Percentiles rank a stretch among this genome's conserved stretches.
These are phyloP conservation scores for Chytriomyces sp. DNA, from an alignment of 192 early-diverging fungal species.

Conservation along the genomic window DNA sequence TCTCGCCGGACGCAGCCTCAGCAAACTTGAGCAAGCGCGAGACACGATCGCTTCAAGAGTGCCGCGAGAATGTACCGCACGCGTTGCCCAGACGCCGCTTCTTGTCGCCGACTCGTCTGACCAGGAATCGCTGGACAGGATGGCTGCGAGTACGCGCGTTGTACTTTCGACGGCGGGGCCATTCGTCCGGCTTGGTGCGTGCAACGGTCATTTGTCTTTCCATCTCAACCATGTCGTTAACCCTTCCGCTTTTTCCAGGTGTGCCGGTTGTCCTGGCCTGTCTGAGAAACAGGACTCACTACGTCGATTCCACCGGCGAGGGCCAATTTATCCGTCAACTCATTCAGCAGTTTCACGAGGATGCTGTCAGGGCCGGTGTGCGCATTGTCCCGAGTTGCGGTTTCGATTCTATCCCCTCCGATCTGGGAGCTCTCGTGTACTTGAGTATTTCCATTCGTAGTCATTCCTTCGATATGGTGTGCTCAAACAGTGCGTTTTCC, in stretches of 20 bases:
- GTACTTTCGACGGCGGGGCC: constrained; percentile 78
- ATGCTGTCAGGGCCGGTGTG: constrained; percentile 66
- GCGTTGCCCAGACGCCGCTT: constrained; percentile 51
- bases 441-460: constrained; percentile 56
- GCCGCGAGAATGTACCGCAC: constrained; percentile 1
- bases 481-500: no score
- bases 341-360: constrained; percentile 67
- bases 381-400: constrained; percentile 81
- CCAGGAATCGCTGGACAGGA: constrained; percentile 60
- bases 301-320: constrained; percentile 89
- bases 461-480: constrained; percentile 36
- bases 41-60: constrained; percentile 45
- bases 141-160: constrained; percentile 68
- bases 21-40: constrained; percentile 67
- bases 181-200: neutral
- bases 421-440: constrained; percentile 65
- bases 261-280: constrained; percentile 72
- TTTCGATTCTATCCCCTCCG: constrained; percentile 90
- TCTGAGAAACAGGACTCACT: constrained; percentile 71
- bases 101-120: constrained; percentile 72
- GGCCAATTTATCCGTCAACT: constrained; percentile 66
- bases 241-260: constrained; percentile 64
- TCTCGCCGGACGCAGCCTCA: constrained; percentile 73
- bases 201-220: neutral
- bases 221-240: neutral